A percentile compares a stretch with the other conserved stretches of the same genome.
phyloP scores from a whole-genome alignment of 169 alveolate species.

The Babesia gibsoni region DNA sequence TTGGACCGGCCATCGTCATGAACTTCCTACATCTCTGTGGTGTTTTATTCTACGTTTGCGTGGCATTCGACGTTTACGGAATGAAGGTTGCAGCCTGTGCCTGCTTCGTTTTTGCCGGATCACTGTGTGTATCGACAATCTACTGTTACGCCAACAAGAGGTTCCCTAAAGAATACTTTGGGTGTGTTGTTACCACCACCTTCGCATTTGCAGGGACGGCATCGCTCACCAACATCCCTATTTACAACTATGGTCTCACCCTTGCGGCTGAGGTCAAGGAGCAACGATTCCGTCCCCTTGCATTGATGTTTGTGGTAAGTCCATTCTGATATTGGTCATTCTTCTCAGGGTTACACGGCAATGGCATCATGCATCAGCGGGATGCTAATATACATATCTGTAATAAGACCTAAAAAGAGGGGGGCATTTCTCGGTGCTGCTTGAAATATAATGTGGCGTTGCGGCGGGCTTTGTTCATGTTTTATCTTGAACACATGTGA shows the following conservation, averaged over 20 bases:
- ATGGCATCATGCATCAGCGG: slow-evolving; percentile 15
- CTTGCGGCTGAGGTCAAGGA: background rate
- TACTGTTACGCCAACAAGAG: slow-evolving; percentile 46
- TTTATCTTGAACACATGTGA: too few relatives aligned
- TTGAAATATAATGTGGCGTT: too few relatives aligned
- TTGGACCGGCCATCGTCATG: slow-evolving; percentile 43
- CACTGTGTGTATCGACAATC: slow-evolving; percentile 23
- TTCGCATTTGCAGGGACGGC: slow-evolving; percentile 23
- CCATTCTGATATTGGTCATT: background rate
- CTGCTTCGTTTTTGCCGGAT: slow-evolving; percentile 43
- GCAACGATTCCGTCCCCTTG: slow-evolving; percentile 44
- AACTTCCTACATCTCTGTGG: slow-evolving; percentile 25
- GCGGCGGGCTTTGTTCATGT: too few relatives aligned
- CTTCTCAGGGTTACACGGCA: slow-evolving; percentile 38
- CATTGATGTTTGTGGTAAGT: slow-evolving; percentile 34
- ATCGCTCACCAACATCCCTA: slow-evolving; percentile 39
- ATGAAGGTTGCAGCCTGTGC: slow-evolving; percentile 50
- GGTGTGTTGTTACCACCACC: slow-evolving; percentile 10
- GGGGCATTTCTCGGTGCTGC: too few relatives aligned
- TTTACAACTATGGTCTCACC: slow-evolving; percentile 22
- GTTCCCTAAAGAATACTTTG: slow-evolving; percentile 32
- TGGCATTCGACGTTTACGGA: slow-evolving; percentile 20
- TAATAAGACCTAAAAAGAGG: too few relatives aligned
- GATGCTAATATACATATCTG: slow-evolving; percentile 11
- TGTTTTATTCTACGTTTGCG: slow-evolving; percentile 6